Evolutionary conservation across 1,284 basidiomycete genomes (phyloP).

Genomic region (Leccinum laetum): DNA sequence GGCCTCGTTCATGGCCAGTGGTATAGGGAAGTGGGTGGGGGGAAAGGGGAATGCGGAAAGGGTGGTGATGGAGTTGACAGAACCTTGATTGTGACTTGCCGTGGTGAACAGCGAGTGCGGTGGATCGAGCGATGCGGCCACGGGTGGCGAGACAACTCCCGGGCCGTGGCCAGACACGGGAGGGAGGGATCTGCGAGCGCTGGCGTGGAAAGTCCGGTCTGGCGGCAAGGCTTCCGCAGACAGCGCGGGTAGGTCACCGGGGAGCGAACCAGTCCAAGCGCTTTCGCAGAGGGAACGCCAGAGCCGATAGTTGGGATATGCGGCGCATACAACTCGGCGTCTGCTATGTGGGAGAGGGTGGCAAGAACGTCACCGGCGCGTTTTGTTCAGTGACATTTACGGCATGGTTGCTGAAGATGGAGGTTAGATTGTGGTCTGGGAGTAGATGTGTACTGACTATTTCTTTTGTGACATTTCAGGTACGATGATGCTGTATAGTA

Average conservation of each 20-base stretch:
- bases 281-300: constrained; percentile 57
- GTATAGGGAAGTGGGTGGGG: constrained; percentile 68
- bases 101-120: constrained; percentile 39
- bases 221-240: constrained; percentile 28
- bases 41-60: constrained; percentile 71
- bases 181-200: background rate
- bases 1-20: constrained; percentile 37
- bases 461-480: constrained; percentile 79
- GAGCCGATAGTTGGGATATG: constrained; percentile 50
- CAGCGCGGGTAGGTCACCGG: constrained; percentile 38
- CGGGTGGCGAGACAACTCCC: constrained; percentile 7
- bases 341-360: constrained; percentile 64
- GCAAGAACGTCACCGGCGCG: constrained; percentile 57
- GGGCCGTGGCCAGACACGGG: too few species aligned
- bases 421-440: background rate
- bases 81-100: constrained; percentile 35
- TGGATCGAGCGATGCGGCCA: constrained; percentile 26
- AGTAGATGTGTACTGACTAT: constrained; percentile 49
- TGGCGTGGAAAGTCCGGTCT: constrained; percentile 33
- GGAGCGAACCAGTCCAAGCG: constrained; percentile 61
- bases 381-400: constrained; percentile 63
- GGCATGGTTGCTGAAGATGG: constrained; percentile 58
- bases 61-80: constrained; percentile 57
- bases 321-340: constrained; percentile 71
- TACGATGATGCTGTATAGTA: constrained; percentile 69